Percentiles rank a stretch among this genome's conserved stretches.
phyloP scores from a whole-genome alignment of 75 land plant species.

The Pinus tabuliformis region DNA sequence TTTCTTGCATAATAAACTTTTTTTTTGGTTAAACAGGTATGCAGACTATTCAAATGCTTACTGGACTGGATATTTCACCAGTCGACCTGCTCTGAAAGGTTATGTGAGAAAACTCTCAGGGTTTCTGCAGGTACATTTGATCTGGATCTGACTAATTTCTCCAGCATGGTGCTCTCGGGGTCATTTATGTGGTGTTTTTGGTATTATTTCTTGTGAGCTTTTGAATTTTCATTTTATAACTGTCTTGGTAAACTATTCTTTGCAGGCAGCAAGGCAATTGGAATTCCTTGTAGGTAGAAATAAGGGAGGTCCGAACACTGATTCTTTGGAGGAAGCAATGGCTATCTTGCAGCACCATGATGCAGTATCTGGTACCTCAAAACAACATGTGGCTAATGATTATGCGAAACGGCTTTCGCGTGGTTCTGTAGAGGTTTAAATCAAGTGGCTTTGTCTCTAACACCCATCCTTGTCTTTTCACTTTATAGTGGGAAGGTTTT shows the following conservation, averaged over 20 bases:
- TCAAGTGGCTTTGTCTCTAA: not conserved
- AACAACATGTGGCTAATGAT: conserved; percentile 83
- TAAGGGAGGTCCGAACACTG: conserved; percentile 45
- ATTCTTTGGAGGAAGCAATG: conserved; percentile 70
- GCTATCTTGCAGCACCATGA: conserved; percentile 88
- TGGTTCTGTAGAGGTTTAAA: conserved; percentile 53
- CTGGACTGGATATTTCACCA: conserved; percentile 61
- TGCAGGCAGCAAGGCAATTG: conserved; percentile 85
- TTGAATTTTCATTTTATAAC: not conserved
- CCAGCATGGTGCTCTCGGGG: too few species aligned
- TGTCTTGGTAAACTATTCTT: not conserved
- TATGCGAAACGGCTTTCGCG: conserved; percentile 66
- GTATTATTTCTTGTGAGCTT: not conserved
- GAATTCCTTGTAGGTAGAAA: conserved; percentile 60
- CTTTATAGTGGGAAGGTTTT: conserved; percentile 24
- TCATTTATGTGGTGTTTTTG: not conserved
- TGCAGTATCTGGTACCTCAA: conserved; percentile 80
- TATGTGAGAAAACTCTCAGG: conserved; percentile 54
- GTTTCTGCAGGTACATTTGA: conserved; percentile 27
- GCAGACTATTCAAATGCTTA: conserved; percentile 42
- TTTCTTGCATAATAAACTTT: too few species aligned
- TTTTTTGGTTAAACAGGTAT: conserved; percentile 20
- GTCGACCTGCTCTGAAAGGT: conserved; percentile 48
- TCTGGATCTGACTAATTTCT: not conserved
- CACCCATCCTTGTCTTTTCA: not conserved